Conservation (phyloP, 257 asterid species). For the Gentiana dahurica region DNA sequence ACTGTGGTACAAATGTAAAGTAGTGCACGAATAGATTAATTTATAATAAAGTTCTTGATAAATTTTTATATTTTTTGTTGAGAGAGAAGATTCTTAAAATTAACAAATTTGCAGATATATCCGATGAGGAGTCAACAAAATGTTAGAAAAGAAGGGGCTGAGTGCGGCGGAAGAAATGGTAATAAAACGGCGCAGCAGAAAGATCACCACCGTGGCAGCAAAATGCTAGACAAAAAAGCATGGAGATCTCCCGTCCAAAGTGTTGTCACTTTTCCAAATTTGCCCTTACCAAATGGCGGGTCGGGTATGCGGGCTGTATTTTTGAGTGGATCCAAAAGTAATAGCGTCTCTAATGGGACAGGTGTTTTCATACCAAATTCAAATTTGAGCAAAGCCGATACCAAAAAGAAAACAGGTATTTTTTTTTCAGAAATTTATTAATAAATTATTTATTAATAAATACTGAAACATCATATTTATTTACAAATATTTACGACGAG, state of each 20-base stretch:
- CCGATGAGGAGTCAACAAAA: constrained; percentile 40
- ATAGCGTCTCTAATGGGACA: constrained; percentile 44
- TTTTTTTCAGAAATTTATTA: too few species aligned
- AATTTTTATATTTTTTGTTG: background rate
- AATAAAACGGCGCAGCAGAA: constrained; percentile 19
- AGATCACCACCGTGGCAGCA: constrained; percentile 14
- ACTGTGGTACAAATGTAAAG: too few species aligned
- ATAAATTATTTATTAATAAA: too few species aligned
- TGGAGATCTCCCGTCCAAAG: constrained; percentile 18
- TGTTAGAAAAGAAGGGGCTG: constrained; percentile 11
- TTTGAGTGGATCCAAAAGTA: constrained; percentile 47
- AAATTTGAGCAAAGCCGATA: constrained; percentile 18
- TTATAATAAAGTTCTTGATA: too few species aligned
- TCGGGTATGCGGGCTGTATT: constrained; percentile 79
- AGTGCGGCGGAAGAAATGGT: constrained; percentile 22
- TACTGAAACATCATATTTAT: too few species aligned
- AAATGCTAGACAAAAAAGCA: constrained; percentile 2
- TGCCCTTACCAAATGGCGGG: constrained; percentile 19
- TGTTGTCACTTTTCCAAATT: background rate
- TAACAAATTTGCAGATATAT: constrained; percentile 17
- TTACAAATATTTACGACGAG: too few species aligned
- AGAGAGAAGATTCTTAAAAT: background rate
- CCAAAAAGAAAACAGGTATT: constrained; percentile 48
- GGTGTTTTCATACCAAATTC: constrained; percentile 73
- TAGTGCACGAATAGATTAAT: too few species aligned